A percentile compares a stretch with the other conserved stretches of the same genome.
Evolutionary conservation across 2,329 filamentous ascomycete species (phyloP).

Genomic region (Beauveria australis): DNA sequence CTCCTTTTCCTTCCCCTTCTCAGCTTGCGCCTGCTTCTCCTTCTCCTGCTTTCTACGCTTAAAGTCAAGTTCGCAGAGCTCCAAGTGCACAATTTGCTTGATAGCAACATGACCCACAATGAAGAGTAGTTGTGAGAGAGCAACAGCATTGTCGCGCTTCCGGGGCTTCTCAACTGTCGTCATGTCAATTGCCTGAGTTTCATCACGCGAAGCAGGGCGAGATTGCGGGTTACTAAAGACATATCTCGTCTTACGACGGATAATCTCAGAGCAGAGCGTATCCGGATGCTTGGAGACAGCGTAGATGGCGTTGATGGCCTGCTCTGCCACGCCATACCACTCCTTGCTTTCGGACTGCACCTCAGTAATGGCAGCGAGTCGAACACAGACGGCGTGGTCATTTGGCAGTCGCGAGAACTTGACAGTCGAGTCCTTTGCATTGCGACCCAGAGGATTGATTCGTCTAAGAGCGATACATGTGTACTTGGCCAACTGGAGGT

Average conservation of each 20-base stretch:
- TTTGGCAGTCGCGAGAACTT: conserved; percentile 76
- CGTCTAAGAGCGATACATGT: conserved; percentile 88
- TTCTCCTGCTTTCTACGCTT: conserved; percentile 91
- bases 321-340: conserved; percentile 93
- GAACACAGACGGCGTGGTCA: conserved; percentile 77
- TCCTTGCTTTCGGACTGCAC: conserved; percentile 85
- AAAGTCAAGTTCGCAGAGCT: conserved; percentile 95
- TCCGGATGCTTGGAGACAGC: conserved; percentile 90
- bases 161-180: conserved; percentile 35
- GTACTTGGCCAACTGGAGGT: conserved; percentile 85
- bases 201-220: conserved; percentile 39
- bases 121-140: conserved; percentile 84
- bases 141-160: conserved; percentile 60
- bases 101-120: conserved; percentile 95
- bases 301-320: conserved; percentile 93
- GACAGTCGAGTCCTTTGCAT: conserved; percentile 61
- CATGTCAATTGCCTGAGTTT: conserved; percentile 30
- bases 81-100: conserved; percentile 97
- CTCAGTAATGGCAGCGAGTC: conserved; percentile 77
- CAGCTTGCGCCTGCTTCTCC: conserved; percentile 53
- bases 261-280: conserved; percentile 81
- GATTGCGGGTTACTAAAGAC: conserved; percentile 56
- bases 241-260: conserved; percentile 74
- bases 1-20: conserved; percentile 49
- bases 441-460: conserved; percentile 78